Evolutionary conservation across 2,329 filamentous ascomycete species (phyloP), one percentile per base, ranked within the genome.

Genomic region (Dactylonectria estremocensis): DNA sequence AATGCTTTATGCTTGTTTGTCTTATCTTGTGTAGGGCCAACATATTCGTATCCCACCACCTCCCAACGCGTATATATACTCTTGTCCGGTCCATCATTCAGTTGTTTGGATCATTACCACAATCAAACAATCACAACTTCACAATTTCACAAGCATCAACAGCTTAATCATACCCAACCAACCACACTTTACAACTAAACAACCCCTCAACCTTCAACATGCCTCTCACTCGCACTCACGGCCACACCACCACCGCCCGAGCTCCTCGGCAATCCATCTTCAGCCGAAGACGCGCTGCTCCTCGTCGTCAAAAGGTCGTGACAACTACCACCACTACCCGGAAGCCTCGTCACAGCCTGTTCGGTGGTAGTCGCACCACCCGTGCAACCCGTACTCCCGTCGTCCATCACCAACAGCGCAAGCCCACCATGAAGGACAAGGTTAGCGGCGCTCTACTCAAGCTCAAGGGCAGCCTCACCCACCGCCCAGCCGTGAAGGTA

Each of bases 371-470:
- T 78, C 80, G 69, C 53, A 70, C 76, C 3, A 75, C 79, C 1
- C 83, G 82, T 7, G 82, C 24, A 28, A 28, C 24, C 81, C 13
- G 74, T 79, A 2, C 82, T 28, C 24, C 24, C 24, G 24, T 28
- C 2, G 82, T 83, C 16, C 87, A 89, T 68, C 90, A 92, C 77
- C 92, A 93, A 61, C 88, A 89, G 78, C 89, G 92, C 76, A 89
- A 91, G 75, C 86, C 89, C 3, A 89, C 86, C 45, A 83, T 95
- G 71, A 91, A 91, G 53, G 93, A 95, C 83, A 95, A 95, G 82
- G 87, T 95, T 73, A 91, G 88, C 56, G 93, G 93, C 18, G 93
- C 92, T 0, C 83, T 95, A 79, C 85, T 93, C 83, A 93, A 89
- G 83, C 80, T 95, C 70, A 90, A 90, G 80, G 93, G 93, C 8